phyloP scores from a whole-genome alignment of 169 alveolate species.

The Cryptosporidium sp. region DNA sequence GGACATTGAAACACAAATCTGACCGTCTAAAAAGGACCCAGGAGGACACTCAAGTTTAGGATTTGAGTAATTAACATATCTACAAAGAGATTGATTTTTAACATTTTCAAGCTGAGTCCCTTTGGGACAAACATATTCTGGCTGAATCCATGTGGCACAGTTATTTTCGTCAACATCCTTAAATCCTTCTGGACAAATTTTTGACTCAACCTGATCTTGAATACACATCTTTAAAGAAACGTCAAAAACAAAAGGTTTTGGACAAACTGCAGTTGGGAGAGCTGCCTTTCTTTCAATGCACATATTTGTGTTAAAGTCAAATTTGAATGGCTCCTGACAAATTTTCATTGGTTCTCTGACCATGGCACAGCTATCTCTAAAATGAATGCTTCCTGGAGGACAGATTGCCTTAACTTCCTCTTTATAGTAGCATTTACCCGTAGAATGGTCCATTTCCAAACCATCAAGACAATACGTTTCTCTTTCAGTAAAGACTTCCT shows the following conservation, averaged over 20 bases:
- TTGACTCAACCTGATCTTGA: not conserved
- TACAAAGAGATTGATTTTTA: slow-evolving; percentile 16
- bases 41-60: slow-evolving; percentile 37
- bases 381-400: slow-evolving; percentile 60
- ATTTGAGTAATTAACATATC: not conserved
- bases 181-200: slow-evolving; percentile 57
- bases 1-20: slow-evolving; percentile 33
- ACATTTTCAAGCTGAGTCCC: slow-evolving; percentile 2
- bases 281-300: slow-evolving; percentile 43
- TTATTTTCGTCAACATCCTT: not conserved
- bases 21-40: slow-evolving; percentile 31
- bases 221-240: slow-evolving; percentile 9
- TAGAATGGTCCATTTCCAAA: not conserved
- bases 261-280: slow-evolving; percentile 29
- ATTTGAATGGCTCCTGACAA: slow-evolving; percentile 32
- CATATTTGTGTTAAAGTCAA: slow-evolving; percentile 3
- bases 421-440: slow-evolving; percentile 35
- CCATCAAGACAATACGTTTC: slow-evolving; percentile 22
- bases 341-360: slow-evolving; percentile 33
- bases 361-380: slow-evolving; percentile 38
- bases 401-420: slow-evolving; percentile 36
- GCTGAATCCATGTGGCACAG: slow-evolving; percentile 54
- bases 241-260: slow-evolving; percentile 33
- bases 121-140: slow-evolving; percentile 40
- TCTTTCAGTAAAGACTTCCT: slow-evolving; percentile 32